Evolutionary conservation across 1,284 basidiomycete genomes (phyloP).

Genomic region (Anthracocystis walkeri): DNA sequence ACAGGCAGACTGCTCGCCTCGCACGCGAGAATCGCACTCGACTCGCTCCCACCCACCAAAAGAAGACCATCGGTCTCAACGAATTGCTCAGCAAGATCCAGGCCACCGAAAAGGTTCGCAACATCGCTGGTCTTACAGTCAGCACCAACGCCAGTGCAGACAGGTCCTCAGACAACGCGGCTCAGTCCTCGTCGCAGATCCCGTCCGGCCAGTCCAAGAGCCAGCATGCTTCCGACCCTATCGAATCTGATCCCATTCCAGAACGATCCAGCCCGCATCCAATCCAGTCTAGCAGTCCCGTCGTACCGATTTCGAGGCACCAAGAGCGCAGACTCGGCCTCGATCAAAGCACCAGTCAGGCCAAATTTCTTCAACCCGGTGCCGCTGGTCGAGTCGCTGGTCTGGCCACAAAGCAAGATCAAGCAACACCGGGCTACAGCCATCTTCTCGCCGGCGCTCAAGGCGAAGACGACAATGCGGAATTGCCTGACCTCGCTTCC

Average conservation of each 20-base stretch:
- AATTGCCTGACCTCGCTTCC: conserved; percentile 39
- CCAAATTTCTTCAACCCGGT: conserved; percentile 11
- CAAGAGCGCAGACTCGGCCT: conserved; percentile 34
- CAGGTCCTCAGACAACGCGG: conserved; percentile 7
- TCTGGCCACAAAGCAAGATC: conserved; percentile 30
- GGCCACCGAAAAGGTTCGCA: conserved; percentile 22
- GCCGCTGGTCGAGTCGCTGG: conserved; percentile 21
- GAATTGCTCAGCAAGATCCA: conserved; percentile 57
- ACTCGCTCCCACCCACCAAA: conserved; percentile 36
- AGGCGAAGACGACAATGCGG: conserved; percentile 29
- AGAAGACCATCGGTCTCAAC: conserved; percentile 52
- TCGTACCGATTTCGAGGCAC: conserved; percentile 36
- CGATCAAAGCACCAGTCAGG: conserved; percentile 25
- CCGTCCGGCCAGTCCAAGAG: conserved; percentile 45
- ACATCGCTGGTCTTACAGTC: not conserved
- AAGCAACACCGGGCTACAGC: conserved; percentile 4
- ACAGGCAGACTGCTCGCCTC: conserved; percentile 56
- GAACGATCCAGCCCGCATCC: conserved; percentile 38
- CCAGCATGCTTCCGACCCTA: conserved; percentile 46
- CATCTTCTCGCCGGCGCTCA: conserved; percentile 4
- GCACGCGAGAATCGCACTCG: conserved; percentile 55
- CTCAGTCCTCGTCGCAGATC: conserved; percentile 42
- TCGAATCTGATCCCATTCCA: conserved; percentile 47
- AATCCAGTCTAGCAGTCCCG: conserved; percentile 33
- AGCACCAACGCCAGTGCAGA: conserved; percentile 11